phyloP scores from a whole-genome alignment of 164 flowering plant genomes.

The Platanus orientalis region DNA sequence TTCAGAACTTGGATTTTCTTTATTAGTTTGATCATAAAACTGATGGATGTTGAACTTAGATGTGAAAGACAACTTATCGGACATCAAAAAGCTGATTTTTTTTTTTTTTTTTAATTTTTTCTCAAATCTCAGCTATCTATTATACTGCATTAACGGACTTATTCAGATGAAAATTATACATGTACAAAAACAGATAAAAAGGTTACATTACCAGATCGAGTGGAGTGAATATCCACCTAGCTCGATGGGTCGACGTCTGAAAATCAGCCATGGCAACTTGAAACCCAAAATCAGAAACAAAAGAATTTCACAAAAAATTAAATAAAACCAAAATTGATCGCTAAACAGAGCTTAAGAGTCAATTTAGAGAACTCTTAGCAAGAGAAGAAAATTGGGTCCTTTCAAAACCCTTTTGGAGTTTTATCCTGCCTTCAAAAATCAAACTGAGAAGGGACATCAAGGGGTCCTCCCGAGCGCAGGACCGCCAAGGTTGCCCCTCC shows the following conservation, averaged over 20 bases:
- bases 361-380: too few species aligned
- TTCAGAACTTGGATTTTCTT: neutral
- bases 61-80: neutral
- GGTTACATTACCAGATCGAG: slow-evolving; percentile 49
- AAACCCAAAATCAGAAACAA: neutral
- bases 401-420: too few species aligned
- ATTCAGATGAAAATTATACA: neutral
- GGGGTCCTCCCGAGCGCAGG: too few species aligned
- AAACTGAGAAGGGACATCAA: too few species aligned
- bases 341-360: too few species aligned
- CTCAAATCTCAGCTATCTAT: neutral
- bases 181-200: neutral
- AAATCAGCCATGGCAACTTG: slow-evolving; percentile 75
- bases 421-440: too few species aligned
- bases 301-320: too few species aligned
- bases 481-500: too few species aligned
- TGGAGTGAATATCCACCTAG: slow-evolving; percentile 86
- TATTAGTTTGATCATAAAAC: too few species aligned
- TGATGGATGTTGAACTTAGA: neutral
- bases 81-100: neutral
- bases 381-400: too few species aligned
- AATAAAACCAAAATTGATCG: too few species aligned
- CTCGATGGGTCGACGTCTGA: slow-evolving; percentile 80
- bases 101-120: too few species aligned
- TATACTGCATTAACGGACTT: neutral